phyloP scores from a whole-genome alignment of 164 flowering plant genomes.

The Sextonia rubra region DNA sequence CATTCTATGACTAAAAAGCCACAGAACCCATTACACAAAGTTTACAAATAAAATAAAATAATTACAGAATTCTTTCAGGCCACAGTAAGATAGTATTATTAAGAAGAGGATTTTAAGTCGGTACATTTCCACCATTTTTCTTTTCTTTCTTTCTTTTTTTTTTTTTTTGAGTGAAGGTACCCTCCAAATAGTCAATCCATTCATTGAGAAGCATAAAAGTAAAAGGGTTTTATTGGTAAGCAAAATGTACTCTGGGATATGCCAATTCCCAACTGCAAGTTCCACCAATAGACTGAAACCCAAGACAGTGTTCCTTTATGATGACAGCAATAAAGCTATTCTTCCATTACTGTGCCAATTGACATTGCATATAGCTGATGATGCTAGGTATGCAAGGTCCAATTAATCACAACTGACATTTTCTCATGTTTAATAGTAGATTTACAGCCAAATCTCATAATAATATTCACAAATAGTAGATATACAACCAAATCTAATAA shows the following conservation, averaged over 20 bases:
- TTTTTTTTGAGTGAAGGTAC: neutral
- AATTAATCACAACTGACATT: neutral
- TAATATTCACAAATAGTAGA: neutral
- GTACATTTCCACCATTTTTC: too few relatives aligned
- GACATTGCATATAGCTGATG: neutral
- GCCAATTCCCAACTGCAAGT: neutral
- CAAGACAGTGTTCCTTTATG: too few relatives aligned
- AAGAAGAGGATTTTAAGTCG: too few relatives aligned
- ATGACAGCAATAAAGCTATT: neutral
- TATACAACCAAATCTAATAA: neutral
- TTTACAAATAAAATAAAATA: neutral
- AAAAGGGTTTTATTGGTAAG: neutral
- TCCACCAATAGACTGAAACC: too few relatives aligned
- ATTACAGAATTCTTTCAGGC: too few relatives aligned
- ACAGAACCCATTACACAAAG: neutral
- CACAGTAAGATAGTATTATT: too few relatives aligned
- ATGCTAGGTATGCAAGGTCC: neutral
- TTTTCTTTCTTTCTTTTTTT: too few relatives aligned
- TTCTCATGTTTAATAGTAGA: neutral
- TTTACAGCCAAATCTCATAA: neutral
- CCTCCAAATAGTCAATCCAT: neutral
- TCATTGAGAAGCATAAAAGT: neutral
- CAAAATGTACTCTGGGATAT: neutral
- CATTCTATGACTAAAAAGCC: neutral
- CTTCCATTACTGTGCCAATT: neutral